Conservation (phyloP, 148 eudicot genomes). For the Vaccinium macrocarpon region DNA sequence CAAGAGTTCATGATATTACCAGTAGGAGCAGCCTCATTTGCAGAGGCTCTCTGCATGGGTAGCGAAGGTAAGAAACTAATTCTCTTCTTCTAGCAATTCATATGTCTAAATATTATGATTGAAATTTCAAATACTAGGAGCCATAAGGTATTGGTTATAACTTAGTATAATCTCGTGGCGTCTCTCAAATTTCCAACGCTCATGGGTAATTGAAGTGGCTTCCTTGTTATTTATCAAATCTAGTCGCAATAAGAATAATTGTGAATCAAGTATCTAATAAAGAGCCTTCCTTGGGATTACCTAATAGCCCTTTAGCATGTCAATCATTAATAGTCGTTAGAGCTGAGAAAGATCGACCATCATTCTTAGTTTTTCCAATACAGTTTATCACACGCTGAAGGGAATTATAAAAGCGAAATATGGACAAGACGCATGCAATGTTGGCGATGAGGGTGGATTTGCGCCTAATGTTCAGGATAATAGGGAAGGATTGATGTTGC, state of each 20-base stretch:
- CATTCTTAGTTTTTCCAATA: background rate
- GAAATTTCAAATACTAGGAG: background rate
- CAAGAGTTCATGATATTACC: slow-evolving; percentile 98
- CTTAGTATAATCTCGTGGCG: background rate
- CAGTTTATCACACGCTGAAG: slow-evolving; percentile 89
- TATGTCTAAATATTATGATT: background rate
- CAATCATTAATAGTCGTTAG: background rate
- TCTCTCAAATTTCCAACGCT: background rate
- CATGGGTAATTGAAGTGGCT: background rate
- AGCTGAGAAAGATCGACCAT: background rate
- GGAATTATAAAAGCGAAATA: slow-evolving; percentile 96
- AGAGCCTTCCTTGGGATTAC: background rate
- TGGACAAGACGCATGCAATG: slow-evolving; percentile 99
- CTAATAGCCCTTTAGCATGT: background rate
- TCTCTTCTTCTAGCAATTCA: background rate
- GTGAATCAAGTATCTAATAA: background rate
- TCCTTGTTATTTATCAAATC: background rate
- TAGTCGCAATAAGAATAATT: background rate
- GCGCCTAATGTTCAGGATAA: slow-evolving; percentile 99
- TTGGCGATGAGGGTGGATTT: slow-evolving; percentile 99
- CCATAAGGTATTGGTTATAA: background rate
- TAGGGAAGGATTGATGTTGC: slow-evolving; percentile 84
- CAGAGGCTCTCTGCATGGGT: slow-evolving; percentile 94
- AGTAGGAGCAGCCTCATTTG: slow-evolving; percentile 82
- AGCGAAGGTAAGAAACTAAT: slow-evolving; percentile 71